phyloP scores from a whole-genome alignment of 2,329 filamentous ascomycete species.

The Fusarium tuaranense region DNA sequence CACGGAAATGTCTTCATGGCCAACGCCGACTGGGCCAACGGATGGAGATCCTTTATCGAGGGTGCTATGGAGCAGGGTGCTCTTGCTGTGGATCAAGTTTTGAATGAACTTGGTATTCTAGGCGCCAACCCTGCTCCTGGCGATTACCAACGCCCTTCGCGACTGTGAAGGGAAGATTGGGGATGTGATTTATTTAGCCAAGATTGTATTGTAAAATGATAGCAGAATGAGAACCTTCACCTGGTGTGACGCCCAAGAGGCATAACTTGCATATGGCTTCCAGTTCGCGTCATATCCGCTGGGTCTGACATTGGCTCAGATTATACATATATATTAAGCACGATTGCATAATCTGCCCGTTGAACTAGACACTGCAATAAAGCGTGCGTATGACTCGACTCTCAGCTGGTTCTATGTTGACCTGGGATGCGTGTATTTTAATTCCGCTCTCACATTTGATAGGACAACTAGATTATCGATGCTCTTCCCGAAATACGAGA shows the following conservation, averaged over 20 bases:
- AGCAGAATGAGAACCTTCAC: background rate
- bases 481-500: too few species aligned
- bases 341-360: background rate
- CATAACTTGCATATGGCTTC: background rate
- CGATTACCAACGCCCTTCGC: background rate
- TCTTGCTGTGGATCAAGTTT: slow-evolving; percentile 12
- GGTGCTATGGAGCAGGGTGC: slow-evolving; percentile 45
- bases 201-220: background rate
- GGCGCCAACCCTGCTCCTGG: background rate
- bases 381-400: too few species aligned
- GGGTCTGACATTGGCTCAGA: background rate
- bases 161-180: background rate
- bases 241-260: background rate
- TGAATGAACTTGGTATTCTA: background rate
- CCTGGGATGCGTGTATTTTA: too few species aligned
- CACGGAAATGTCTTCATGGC: slow-evolving; percentile 45
- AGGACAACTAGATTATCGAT: too few species aligned
- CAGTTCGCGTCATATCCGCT: background rate
- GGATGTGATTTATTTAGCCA: background rate
- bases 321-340: background rate
- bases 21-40: slow-evolving; percentile 43
- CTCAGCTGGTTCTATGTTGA: background rate
- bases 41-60: slow-evolving; percentile 46
- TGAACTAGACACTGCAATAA: background rate
- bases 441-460: too few species aligned